Base-by-base conservation (phyloP, 352 stramenopile genomes). In the Chrysophaeum taylorii region DNA sequence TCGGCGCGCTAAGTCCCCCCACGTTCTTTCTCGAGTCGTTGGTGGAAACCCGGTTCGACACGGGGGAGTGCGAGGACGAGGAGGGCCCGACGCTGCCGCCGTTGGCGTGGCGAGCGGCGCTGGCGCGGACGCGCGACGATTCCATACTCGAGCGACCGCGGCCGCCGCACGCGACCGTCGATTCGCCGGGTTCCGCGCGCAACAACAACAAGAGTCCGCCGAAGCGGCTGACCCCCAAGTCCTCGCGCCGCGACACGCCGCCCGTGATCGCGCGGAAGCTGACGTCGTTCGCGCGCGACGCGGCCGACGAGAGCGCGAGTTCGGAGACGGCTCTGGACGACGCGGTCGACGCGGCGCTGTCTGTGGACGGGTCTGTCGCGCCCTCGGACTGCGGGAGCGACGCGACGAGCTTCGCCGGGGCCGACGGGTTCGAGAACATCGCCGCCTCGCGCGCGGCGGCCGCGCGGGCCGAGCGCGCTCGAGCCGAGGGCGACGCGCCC, bases 291-390 rank as follows among this genome's bases (percentile, higher is more conserved):
- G 39, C 12, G 12, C 12, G 39, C 39, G 39, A 21, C 12, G 39
- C 12, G 21, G 39, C 39, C 12, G 12, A 21, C 39, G 39, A 45
- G 27, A n/a, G 50, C n/a, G n/a, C 7, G 50, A 2, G 5, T 54
- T 4, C 45, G 2, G 45, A 54, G 12, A 54, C 45, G 7, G 45
- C 12, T 4, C 45, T 62, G 27, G 50, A 36, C 50, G 57, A 66
- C 57, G 57, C 57, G 16, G 31, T 66, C 57, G 57, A 66, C 57
- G 57, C 57, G 57, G 57, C 57, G 33, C 57, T 66, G 14, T 27
- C 2, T 36, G 57, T 66, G 12, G 57, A 66, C 57, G 57, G 57
- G 2, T 66, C 57, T 5, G 57, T 66, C 14, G 57, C 57, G 9
- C 57, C 57, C 12, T 45, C 33, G 2, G 57, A 66, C 33, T 66